Evolutionary conservation across 2,329 filamentous ascomycete genomes (phyloP).

Genomic region (Beauveria brongniartii): DNA sequence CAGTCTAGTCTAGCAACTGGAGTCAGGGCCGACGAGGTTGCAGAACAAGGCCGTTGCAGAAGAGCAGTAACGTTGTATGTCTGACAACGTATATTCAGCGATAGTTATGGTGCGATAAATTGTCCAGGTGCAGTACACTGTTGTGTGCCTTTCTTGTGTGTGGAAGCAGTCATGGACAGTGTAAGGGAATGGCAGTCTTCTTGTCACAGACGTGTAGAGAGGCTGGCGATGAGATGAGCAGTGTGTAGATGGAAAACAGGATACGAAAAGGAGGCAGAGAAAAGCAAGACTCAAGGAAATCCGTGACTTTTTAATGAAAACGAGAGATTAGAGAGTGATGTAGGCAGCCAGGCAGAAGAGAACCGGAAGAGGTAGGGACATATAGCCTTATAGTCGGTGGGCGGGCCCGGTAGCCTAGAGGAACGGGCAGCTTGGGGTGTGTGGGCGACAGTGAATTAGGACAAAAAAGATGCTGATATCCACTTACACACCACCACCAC

Average conservation of each 20-base stretch:
- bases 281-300: neutral
- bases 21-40: neutral
- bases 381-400: constrained; percentile 5
- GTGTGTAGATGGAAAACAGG: neutral
- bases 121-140: neutral
- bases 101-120: neutral
- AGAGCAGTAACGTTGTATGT: neutral
- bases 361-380: neutral
- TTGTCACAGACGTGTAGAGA: neutral
- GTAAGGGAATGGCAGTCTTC: neutral
- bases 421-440: neutral
- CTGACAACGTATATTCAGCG: neutral
- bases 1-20: neutral
- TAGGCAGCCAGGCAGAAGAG: neutral
- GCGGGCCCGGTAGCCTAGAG: constrained; percentile 6
- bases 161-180: neutral
- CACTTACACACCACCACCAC: neutral
- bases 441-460: neutral
- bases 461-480: neutral
- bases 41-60: neutral
- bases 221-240: neutral
- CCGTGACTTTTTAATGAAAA: neutral
- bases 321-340: constrained; percentile 9
- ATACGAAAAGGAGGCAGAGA: neutral
- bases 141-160: neutral